phyloP scores from a whole-genome alignment of 306 rosid genomes.

The Bauhinia variegata region DNA sequence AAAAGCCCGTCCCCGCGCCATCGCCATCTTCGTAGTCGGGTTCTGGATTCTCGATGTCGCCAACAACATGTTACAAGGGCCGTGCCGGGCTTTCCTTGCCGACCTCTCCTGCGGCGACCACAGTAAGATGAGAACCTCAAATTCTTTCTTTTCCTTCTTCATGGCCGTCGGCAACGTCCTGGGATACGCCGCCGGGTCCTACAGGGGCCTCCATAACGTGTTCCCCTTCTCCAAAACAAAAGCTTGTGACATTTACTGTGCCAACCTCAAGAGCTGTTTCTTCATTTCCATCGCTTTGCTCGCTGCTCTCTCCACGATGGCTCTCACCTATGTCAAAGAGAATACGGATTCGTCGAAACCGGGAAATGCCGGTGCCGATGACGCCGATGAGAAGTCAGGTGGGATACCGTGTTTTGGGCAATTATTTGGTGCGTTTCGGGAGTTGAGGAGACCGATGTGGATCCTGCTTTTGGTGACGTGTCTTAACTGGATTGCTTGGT shows the following conservation, averaged over 20 bases:
- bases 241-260: conserved; percentile 82
- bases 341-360: neutral
- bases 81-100: conserved; percentile 73
- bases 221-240: conserved; percentile 66
- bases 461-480: conserved; percentile 74
- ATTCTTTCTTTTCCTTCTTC: conserved; percentile 71
- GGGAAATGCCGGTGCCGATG: neutral
- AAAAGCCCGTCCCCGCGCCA: conserved; percentile 52
- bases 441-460: conserved; percentile 72
- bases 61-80: conserved; percentile 78
- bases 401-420: conserved; percentile 54
- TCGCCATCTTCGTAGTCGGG: conserved; percentile 64
- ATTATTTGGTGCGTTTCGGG: conserved; percentile 57
- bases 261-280: conserved; percentile 80
- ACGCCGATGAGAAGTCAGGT: neutral
- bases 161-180: conserved; percentile 84
- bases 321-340: conserved; percentile 57
- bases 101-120: conserved; percentile 61
- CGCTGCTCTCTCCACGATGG: conserved; percentile 27
- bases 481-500: conserved; percentile 91
- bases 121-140: conserved; percentile 50
- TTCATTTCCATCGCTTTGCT: conserved; percentile 65
- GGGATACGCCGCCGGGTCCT: conserved; percentile 75
- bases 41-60: conserved; percentile 90
- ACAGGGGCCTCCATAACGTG: conserved; percentile 42